phyloP scores from a whole-genome alignment of 2,329 filamentous ascomycete species.

The Aspergillus ibericus region DNA sequence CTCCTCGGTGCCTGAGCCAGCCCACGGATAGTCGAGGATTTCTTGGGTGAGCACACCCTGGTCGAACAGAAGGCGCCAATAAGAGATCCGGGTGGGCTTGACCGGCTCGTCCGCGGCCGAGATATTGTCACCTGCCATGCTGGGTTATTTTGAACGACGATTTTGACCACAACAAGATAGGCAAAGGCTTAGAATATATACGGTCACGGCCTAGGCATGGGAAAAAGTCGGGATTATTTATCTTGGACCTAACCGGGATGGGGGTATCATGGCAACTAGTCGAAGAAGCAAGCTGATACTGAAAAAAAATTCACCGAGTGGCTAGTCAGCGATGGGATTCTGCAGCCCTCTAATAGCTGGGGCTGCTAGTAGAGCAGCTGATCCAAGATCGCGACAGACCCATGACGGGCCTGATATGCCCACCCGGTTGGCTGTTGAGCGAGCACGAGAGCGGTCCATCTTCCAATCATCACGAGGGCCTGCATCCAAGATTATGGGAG shows the following conservation, averaged over 20 bases:
- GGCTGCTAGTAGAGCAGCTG: background rate
- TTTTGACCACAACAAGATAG: background rate
- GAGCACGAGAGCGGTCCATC: background rate
- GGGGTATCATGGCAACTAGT: background rate
- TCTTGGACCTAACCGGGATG: background rate
- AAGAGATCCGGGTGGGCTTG: conserved; percentile 14
- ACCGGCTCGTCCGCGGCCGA: conserved; percentile 8
- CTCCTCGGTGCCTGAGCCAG: conserved; percentile 39
- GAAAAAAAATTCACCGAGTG: background rate
- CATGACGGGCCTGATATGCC: background rate
- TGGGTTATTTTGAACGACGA: background rate
- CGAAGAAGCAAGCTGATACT: background rate
- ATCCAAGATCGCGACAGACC: background rate
- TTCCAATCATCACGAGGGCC: background rate
- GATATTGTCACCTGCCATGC: background rate
- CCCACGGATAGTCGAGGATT: conserved; percentile 27
- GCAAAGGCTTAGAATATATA: background rate
- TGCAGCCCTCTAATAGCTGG: background rate
- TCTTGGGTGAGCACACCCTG: conserved; percentile 27
- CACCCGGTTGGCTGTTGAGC: background rate
- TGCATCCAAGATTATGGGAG: background rate
- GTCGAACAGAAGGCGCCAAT: conserved; percentile 18
- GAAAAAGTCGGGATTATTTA: background rate
- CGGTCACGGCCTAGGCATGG: background rate
- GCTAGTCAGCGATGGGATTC: background rate